Percentiles rank a stretch among this genome's conserved stretches.
Conservation (phyloP, 169 alveolate species). For the Toxoplasma gondii region DNA sequence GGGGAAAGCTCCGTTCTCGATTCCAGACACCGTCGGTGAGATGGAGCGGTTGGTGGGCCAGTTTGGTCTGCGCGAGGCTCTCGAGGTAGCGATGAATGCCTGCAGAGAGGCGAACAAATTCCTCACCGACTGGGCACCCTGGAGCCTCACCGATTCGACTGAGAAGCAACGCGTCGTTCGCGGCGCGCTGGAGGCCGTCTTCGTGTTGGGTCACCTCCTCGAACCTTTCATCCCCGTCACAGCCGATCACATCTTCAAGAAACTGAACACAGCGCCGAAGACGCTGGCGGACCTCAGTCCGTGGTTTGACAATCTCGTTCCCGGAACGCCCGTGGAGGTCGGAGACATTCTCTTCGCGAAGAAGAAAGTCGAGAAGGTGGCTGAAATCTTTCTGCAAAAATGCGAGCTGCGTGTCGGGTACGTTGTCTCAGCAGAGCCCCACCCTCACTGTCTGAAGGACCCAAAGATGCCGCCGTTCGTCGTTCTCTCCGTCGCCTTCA, state of each 20-base stretch:
- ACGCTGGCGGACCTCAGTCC: conserved; percentile 31
- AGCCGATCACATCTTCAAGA: conserved; percentile 79
- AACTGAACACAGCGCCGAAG: conserved; percentile 77
- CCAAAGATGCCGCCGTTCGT: conserved; percentile 3
- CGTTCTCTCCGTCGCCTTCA: neutral
- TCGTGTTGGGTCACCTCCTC: conserved; percentile 85
- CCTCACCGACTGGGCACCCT: conserved; percentile 89
- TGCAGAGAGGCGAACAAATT: conserved; percentile 85
- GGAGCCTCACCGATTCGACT: conserved; percentile 72
- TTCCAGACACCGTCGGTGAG: neutral
- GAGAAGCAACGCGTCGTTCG: conserved; percentile 77
- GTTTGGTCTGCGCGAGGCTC: conserved; percentile 73
- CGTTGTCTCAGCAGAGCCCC: neutral
- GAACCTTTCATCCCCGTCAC: conserved; percentile 88
- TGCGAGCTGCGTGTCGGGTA: conserved; percentile 35
- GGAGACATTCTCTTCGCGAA: conserved; percentile 22
- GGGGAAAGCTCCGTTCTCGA: conserved; percentile 33
- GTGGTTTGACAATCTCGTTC: conserved; percentile 55
- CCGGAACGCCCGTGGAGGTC: conserved; percentile 62
- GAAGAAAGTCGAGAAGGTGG: neutral
- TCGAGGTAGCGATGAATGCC: conserved; percentile 78
- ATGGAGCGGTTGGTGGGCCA: neutral
- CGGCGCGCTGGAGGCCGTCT: conserved; percentile 88
- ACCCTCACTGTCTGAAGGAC: conserved; percentile 19
- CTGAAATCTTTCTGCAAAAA: conserved; percentile 11